Evolutionary conservation across 192 early-diverging fungal genomes (phyloP).

Genomic region (Dispira simplex): DNA sequence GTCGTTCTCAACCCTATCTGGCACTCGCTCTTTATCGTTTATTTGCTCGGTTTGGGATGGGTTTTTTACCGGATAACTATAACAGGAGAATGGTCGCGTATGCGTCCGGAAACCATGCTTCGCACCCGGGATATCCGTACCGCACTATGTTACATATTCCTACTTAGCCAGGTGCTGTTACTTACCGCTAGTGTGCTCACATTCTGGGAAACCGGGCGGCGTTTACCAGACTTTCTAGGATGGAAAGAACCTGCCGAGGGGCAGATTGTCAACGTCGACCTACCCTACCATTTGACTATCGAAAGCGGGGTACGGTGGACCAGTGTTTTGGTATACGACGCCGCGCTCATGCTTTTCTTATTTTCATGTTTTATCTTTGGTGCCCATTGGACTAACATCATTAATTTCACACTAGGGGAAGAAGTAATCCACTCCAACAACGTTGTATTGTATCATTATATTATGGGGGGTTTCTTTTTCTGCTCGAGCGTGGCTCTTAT

Average conservation of each 20-base stretch:
- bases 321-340: neutral
- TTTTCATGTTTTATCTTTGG: neutral
- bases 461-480: neutral
- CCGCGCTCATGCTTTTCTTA: neutral
- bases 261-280: too few relatives aligned
- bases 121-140: constrained; percentile 7
- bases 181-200: neutral
- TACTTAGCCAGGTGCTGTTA: neutral
- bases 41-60: constrained; percentile 2
- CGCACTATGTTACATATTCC: constrained; percentile 4
- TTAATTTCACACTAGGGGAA: constrained; percentile 10
- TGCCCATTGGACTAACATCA: neutral
- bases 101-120: neutral
- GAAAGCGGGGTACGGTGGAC: too few relatives aligned
- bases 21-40: neutral
- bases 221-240: too few relatives aligned
- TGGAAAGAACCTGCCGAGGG: too few relatives aligned
- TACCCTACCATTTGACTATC: too few relatives aligned
- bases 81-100: neutral
- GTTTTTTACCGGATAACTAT: neutral
- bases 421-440: neutral
- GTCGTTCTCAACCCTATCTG: neutral
- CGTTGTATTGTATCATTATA: neutral
- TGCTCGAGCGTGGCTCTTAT: neutral
- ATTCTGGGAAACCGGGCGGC: too few relatives aligned